These are phyloP conservation scores for Termitomyces sp. DNA, from an alignment of 768 basidiomycete species.

Conservation along the genomic window DNA sequence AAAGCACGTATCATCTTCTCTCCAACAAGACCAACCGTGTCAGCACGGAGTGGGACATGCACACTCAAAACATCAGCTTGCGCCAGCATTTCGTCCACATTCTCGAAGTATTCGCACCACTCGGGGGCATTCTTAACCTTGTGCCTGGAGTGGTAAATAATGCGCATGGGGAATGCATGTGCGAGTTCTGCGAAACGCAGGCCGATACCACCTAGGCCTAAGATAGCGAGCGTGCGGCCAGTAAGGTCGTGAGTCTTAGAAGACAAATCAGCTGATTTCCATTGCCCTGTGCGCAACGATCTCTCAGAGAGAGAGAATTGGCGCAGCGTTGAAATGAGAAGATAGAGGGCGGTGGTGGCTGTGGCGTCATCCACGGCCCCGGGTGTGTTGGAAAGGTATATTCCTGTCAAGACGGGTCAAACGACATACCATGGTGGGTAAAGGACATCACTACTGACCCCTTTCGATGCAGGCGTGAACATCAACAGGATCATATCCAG, in stretches of 20 bases:
- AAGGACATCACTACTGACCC: constrained; percentile 33
- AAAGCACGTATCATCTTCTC: constrained; percentile 71
- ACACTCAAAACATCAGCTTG: constrained; percentile 81
- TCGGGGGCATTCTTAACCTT: constrained; percentile 52
- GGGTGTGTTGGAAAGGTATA: constrained; percentile 83
- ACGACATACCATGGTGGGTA: neutral
- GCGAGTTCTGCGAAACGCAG: constrained; percentile 63
- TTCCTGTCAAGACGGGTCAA: constrained; percentile 36
- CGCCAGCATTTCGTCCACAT: constrained; percentile 57
- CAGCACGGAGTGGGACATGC: constrained; percentile 71
- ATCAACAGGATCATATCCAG: constrained; percentile 89
- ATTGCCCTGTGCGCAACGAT: constrained; percentile 47
- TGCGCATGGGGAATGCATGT: constrained; percentile 82
- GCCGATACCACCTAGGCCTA: constrained; percentile 78
- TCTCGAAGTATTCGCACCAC: constrained; percentile 72
- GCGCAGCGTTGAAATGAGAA: constrained; percentile 72
- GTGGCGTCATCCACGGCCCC: constrained; percentile 89
- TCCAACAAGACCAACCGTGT: constrained; percentile 70
- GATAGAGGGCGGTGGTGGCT: constrained; percentile 82
- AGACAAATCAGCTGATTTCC: constrained; percentile 51
- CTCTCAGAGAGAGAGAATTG: constrained; percentile 66
- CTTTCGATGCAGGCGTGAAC: constrained; percentile 64
- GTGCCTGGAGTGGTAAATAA: constrained; percentile 74
- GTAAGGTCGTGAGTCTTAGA: constrained; percentile 56
- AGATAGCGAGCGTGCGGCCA: constrained; percentile 62